phyloP scores from a whole-genome alignment of 148 eudicot species.

The Camellia sinensis region DNA sequence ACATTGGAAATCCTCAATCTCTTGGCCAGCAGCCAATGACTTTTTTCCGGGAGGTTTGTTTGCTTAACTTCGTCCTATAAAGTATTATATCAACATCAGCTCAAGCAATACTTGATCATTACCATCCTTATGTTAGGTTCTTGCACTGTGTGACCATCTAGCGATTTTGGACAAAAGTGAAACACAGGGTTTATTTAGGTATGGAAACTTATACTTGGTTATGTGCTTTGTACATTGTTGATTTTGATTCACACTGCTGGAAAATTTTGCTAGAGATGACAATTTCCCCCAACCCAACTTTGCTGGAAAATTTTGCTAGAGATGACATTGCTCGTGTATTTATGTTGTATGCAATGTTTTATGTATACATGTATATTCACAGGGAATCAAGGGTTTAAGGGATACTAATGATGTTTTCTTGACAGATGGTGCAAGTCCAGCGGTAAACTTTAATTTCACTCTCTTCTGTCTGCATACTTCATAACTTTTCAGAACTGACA shows the following conservation, averaged over 20 bases:
- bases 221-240: not conserved
- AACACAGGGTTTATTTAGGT: conserved; percentile 88
- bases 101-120: conserved; percentile 1
- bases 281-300: too few species aligned
- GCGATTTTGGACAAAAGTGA: conserved; percentile 75
- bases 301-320: too few species aligned
- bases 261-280: not conserved
- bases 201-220: conserved; percentile 15
- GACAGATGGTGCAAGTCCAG: conserved; percentile 98
- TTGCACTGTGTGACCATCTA: conserved; percentile 90
- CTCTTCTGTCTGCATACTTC: not conserved
- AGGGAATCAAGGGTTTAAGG: conserved; percentile 93
- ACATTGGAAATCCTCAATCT: conserved; percentile 97
- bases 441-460: conserved; percentile 23
- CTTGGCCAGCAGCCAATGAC: conserved; percentile 91
- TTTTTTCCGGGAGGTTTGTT: conserved; percentile 83
- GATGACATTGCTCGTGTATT: not conserved
- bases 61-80: not conserved
- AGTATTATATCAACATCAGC: not conserved
- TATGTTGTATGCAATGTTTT: not conserved
- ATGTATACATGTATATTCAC: conserved; percentile 4
- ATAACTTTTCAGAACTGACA: not conserved
- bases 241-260: not conserved
- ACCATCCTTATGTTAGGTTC: conserved; percentile 48
- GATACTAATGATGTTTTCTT: conserved; percentile 87